A percentile compares a stretch with the other conserved stretches of the same genome.
Evolutionary conservation across 2,329 filamentous ascomycete genomes (phyloP).

Genomic region (Aspergillus transmontanensis): DNA sequence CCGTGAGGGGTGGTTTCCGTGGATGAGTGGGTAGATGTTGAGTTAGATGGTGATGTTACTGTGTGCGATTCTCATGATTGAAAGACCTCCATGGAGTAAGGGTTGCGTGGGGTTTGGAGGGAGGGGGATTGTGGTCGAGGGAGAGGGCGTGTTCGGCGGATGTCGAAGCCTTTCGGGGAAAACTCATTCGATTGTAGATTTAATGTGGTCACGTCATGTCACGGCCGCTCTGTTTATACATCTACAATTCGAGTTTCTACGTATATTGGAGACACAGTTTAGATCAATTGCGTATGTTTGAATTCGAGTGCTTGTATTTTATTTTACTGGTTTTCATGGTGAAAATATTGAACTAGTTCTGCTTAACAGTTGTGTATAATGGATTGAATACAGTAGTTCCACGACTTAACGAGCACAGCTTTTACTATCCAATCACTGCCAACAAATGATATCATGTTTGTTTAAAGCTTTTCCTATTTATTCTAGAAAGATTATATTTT

Average conservation of each 20-base stretch:
- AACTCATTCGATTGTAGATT: background rate
- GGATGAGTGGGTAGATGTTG: background rate
- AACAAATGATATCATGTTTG: background rate
- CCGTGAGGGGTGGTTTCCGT: background rate
- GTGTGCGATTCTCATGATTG: background rate
- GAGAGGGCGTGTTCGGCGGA: conserved; percentile 12
- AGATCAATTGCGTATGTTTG: background rate
- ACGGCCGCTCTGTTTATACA: background rate
- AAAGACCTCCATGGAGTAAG: background rate
- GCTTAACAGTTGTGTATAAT: background rate
- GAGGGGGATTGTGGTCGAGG: background rate
- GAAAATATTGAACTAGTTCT: background rate
- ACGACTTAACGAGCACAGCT: background rate
- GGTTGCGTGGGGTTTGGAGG: background rate
- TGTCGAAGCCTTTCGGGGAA: conserved; percentile 23
- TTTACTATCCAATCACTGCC: background rate
- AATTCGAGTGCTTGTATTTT: background rate
- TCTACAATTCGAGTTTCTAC: background rate
- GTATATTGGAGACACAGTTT: too few species aligned
- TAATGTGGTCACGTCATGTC: conserved; percentile 21
- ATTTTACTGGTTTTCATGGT: background rate
- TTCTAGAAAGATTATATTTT: background rate
- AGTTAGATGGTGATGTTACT: background rate
- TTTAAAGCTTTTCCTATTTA: background rate
- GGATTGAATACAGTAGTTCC: background rate